phyloP scores from a whole-genome alignment of 2,329 filamentous ascomycete genomes.

The Eutypa lata region DNA sequence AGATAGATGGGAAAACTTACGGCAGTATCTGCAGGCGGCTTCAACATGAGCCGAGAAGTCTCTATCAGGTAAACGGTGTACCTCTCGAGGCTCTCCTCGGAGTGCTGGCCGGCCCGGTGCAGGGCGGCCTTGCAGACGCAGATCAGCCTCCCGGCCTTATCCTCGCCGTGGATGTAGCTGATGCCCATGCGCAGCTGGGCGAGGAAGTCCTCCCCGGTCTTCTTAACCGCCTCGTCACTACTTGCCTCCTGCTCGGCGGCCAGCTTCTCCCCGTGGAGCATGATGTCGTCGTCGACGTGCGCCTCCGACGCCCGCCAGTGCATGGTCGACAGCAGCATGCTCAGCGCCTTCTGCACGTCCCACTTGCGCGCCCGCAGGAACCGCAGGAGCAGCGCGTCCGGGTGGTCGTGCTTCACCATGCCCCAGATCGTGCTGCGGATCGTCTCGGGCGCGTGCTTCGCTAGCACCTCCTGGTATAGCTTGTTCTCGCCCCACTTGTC shows the following conservation, averaged over 20 bases:
- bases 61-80: conserved; percentile 95
- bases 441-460: conserved; percentile 71
- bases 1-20: conserved; percentile 53
- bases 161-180: conserved; percentile 83
- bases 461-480: conserved; percentile 78
- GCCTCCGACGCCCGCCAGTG: conserved; percentile 83
- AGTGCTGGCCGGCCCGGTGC: conserved; percentile 80
- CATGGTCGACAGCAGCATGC: conserved; percentile 94
- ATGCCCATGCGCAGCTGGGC: conserved; percentile 85
- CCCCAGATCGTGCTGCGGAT: conserved; percentile 82
- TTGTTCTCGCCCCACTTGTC: conserved; percentile 94
- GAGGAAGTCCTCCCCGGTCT: conserved; percentile 72
- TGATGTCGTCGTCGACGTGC: conserved; percentile 86
- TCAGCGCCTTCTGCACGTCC: conserved; percentile 87
- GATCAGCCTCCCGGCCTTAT: conserved; percentile 81
- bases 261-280: conserved; percentile 69
- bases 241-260: conserved; percentile 60
- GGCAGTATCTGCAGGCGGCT: conserved; percentile 82
- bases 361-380: conserved; percentile 91
- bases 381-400: conserved; percentile 77
- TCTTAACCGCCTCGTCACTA: conserved; percentile 59
- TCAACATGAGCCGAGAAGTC: conserved; percentile 80
- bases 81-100: conserved; percentile 75
- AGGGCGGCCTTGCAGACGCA: conserved; percentile 81
- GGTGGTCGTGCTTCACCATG: conserved; percentile 94